Conservation (phyloP, 225 moss, liverwort and hornwort genomes). For the Physcomitrellopsis africana region DNA sequence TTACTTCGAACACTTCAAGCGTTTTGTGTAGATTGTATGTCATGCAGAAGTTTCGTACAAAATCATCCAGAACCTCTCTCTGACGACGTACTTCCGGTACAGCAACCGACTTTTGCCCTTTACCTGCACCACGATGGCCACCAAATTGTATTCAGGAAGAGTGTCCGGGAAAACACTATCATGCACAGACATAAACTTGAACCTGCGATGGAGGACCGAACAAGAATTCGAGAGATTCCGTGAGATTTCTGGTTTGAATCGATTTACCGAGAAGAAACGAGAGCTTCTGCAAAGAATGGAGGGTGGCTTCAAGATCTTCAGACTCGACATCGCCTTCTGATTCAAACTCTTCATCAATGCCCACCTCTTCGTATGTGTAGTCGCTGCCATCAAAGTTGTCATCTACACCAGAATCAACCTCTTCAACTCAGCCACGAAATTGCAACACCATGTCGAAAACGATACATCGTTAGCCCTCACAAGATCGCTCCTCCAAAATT, state of each 20-base stretch:
- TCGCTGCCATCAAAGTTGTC: slow-evolving; percentile 60
- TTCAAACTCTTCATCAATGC: slow-evolving; percentile 81
- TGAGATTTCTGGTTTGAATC: not conserved
- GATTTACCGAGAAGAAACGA: slow-evolving; percentile 77
- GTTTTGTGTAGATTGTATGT: slow-evolving; percentile 80
- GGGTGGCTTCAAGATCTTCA: slow-evolving; percentile 85
- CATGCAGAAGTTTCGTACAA: slow-evolving; percentile 83
- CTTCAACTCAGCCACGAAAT: not conserved
- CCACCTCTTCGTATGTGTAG: slow-evolving; percentile 81
- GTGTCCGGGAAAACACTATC: too few species aligned
- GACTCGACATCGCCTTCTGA: slow-evolving; percentile 79
- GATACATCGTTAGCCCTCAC: not conserved
- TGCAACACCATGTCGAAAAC: not conserved
- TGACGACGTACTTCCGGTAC: slow-evolving; percentile 58
- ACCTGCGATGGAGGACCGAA: not conserved
- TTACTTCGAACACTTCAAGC: slow-evolving; percentile 85
- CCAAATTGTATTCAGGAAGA: not conserved
- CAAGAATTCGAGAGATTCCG: not conserved
- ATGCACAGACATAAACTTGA: too few species aligned
- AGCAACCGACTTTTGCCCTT: slow-evolving; percentile 61
- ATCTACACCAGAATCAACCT: slow-evolving; percentile 28
- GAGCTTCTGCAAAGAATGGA: slow-evolving; percentile 80
- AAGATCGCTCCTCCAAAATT: not conserved
- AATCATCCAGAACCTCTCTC: slow-evolving; percentile 89
- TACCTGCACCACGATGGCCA: slow-evolving; percentile 34